Conservation (phyloP, 768 basidiomycete genomes). For the Rhodotorula kratochvilovae region DNA sequence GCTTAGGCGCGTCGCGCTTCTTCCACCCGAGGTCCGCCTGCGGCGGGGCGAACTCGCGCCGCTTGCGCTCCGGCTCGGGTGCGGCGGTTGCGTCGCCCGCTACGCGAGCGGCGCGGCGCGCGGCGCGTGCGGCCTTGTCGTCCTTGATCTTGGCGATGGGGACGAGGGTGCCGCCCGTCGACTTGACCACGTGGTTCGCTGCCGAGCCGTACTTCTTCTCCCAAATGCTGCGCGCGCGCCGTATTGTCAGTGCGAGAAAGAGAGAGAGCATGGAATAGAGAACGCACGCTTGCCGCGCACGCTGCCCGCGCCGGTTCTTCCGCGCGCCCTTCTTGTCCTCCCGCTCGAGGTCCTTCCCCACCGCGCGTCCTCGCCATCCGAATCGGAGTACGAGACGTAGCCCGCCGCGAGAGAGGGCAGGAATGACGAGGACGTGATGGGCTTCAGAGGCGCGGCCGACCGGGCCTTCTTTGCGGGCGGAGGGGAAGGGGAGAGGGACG, state of each 20-base stretch:
- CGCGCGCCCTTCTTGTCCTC: conserved; percentile 55
- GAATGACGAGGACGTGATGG: conserved; percentile 60
- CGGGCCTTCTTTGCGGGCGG: conserved; percentile 8
- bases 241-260: not conserved
- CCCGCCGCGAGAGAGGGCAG: conserved; percentile 84
- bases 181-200: conserved; percentile 82
- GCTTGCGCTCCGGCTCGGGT: not conserved
- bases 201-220: conserved; percentile 89
- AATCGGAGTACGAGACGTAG: conserved; percentile 67
- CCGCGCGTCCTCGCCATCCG: conserved; percentile 71
- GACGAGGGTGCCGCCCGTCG: conserved; percentile 25
- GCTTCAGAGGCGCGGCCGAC: conserved; percentile 35
- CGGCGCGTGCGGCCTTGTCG: conserved; percentile 22
- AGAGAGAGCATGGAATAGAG: not conserved
- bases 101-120: conserved; percentile 4
- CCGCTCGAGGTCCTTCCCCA: conserved; percentile 59
- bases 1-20: not conserved
- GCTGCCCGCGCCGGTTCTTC: conserved; percentile 87
- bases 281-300: conserved; percentile 88
- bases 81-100: not conserved
- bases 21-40: conserved; percentile 13
- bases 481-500: conserved; percentile 19
- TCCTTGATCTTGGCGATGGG: conserved; percentile 43
- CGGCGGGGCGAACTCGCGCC: conserved; percentile 8
- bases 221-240: conserved; percentile 67